A percentile compares a stretch with the other conserved stretches of the same genome.
Evolutionary conservation across 495 filamentous ascomycete species (phyloP).

Genomic region (Oidiodendron maius): DNA sequence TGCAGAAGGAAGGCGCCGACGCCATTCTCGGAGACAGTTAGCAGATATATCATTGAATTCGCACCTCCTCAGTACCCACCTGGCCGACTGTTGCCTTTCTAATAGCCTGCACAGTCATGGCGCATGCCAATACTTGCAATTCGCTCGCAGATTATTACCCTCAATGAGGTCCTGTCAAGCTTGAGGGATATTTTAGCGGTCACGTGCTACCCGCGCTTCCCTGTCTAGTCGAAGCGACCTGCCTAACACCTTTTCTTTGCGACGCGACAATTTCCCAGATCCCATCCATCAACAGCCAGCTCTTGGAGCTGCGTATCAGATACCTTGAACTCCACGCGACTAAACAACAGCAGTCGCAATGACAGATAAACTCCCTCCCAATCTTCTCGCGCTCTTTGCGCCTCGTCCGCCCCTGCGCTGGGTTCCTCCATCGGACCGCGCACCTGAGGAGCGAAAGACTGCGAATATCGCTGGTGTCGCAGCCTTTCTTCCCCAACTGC

Average conservation of each 20-base stretch:
- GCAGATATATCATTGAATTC: neutral
- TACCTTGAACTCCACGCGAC: neutral
- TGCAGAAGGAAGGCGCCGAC: conserved; percentile 94
- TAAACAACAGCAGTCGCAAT: conserved; percentile 38
- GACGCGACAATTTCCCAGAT: conserved; percentile 7
- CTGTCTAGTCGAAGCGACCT: neutral
- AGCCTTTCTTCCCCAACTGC: conserved; percentile 62
- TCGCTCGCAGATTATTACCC: neutral
- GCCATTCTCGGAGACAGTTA: conserved; percentile 64
- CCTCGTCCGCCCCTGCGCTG: conserved; percentile 88
- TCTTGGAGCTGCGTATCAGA: conserved; percentile 8
- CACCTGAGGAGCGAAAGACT: conserved; percentile 75
- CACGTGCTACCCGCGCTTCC: conserved; percentile 4
- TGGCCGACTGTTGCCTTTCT: conserved; percentile 54
- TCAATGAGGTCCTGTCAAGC: neutral
- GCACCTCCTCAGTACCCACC: conserved; percentile 31
- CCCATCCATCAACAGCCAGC: conserved; percentile 8
- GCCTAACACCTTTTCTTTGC: neutral
- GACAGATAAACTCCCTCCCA: conserved; percentile 93
- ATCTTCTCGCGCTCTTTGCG: conserved; percentile 88
- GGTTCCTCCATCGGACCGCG: conserved; percentile 74
- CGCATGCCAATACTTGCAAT: conserved; percentile 15
- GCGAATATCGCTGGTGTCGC: conserved; percentile 66
- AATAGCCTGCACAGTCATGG: conserved; percentile 62
- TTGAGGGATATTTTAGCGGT: conserved; percentile 1